Evolutionary conservation across 768 basidiomycete genomes (phyloP).

Genomic region (Neoboletus subvelutipes): DNA sequence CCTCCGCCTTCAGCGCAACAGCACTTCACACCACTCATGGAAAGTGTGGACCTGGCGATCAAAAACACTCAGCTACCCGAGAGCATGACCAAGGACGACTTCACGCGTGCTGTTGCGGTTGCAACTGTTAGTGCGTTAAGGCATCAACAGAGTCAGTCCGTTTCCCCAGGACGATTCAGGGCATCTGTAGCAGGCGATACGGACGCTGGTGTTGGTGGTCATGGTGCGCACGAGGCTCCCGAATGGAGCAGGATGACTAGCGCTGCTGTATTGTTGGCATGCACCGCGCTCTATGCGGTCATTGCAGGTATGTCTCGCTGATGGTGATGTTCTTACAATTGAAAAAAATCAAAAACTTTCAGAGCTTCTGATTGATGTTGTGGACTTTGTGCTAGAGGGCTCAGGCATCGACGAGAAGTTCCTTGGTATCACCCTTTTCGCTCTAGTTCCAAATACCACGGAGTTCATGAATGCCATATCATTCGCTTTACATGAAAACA

Average conservation of each 20-base stretch:
- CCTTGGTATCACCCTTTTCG: slow-evolving; percentile 93
- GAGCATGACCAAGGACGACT: slow-evolving; percentile 79
- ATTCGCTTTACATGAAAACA: slow-evolving; percentile 95
- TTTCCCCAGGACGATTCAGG: slow-evolving; percentile 49
- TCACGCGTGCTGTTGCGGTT: slow-evolving; percentile 90
- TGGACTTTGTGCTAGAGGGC: slow-evolving; percentile 87
- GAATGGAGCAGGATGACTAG: slow-evolving; percentile 92
- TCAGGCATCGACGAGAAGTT: slow-evolving; percentile 98
- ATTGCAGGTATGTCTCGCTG: slow-evolving; percentile 76
- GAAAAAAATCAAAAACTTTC: slow-evolving; percentile 1
- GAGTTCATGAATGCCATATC: slow-evolving; percentile 99
- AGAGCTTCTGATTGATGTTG: slow-evolving; percentile 95
- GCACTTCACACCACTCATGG: slow-evolving; percentile 61
- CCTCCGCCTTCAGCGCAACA: slow-evolving; percentile 32
- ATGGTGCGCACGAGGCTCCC: slow-evolving; percentile 91
- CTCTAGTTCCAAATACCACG: slow-evolving; percentile 96
- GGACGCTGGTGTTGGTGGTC: slow-evolving; percentile 52
- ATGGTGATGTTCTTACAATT: background rate
- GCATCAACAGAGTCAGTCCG: slow-evolving; percentile 64
- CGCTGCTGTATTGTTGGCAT: slow-evolving; percentile 83
- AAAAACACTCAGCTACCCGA: slow-evolving; percentile 59
- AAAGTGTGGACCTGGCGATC: slow-evolving; percentile 76
- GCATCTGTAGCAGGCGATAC: slow-evolving; percentile 36
- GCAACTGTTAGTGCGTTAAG: slow-evolving; percentile 90
- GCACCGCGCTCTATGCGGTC: slow-evolving; percentile 90